These are phyloP conservation scores for Vicia sativa DNA, from an alignment of 306 rosid genomes.

Conservation along the genomic window DNA sequence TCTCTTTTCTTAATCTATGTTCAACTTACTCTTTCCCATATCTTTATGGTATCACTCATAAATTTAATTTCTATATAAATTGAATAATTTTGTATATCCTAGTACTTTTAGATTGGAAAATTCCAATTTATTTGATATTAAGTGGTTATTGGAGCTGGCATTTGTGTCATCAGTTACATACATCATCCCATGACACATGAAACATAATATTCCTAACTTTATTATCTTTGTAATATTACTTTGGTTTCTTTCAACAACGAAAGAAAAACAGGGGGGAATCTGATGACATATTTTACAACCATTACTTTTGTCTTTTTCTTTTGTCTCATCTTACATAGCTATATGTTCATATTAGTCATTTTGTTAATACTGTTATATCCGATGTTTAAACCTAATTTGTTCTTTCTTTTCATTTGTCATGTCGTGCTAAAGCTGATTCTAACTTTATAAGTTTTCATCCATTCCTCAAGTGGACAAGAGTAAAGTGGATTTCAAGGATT, in stretches of 20 bases:
- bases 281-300: constrained; percentile 7
- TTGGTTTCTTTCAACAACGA: constrained; percentile 11
- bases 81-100: too few relatives aligned
- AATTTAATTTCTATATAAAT: too few relatives aligned
- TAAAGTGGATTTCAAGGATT: background rate
- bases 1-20: too few relatives aligned
- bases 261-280: constrained; percentile 18
- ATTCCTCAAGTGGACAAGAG: constrained; percentile 3
- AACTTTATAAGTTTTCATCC: background rate
- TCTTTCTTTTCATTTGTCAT: constrained; percentile 27
- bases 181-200: constrained; percentile 30
- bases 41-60: too few relatives aligned
- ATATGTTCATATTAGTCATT: background rate
- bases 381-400: constrained; percentile 17
- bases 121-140: too few relatives aligned
- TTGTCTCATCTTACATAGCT: constrained; percentile 12
- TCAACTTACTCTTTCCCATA: too few relatives aligned
- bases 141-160: constrained; percentile 13
- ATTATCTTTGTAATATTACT: constrained; percentile 1
- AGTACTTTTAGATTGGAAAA: too few relatives aligned
- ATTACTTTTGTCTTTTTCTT: constrained; percentile 18
- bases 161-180: constrained; percentile 26
- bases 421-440: constrained; percentile 19
- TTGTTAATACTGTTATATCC: constrained; percentile 18
- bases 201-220: constrained; percentile 13